These are phyloP conservation scores for Basidioascus undulatus DNA, from an alignment of 768 basidiomycete genomes.

Conservation along the genomic window DNA sequence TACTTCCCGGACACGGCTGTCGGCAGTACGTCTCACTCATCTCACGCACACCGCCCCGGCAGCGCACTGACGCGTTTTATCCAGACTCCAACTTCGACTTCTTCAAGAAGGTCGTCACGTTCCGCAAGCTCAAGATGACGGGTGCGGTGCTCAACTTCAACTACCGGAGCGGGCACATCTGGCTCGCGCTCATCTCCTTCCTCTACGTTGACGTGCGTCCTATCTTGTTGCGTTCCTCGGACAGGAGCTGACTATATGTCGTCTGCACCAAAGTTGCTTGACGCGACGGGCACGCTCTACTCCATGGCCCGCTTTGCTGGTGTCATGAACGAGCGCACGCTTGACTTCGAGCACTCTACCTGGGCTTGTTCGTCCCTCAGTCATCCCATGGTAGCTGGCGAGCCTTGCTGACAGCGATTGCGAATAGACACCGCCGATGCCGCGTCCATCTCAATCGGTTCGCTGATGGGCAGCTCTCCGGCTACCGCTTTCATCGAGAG, in stretches of 20 bases:
- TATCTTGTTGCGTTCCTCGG: slow-evolving; percentile 17
- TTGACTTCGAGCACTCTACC: slow-evolving; percentile 66
- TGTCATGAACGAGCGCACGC: slow-evolving; percentile 56
- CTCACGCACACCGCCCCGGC: too few relatives aligned
- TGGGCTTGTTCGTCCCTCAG: slow-evolving; percentile 68
- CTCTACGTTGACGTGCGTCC: slow-evolving; percentile 69
- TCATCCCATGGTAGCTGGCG: too few relatives aligned
- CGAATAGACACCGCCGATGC: slow-evolving; percentile 32
- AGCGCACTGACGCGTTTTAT: too few relatives aligned
- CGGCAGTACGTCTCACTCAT: too few relatives aligned
- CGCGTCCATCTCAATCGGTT: slow-evolving; percentile 55
- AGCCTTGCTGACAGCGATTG: too few relatives aligned
- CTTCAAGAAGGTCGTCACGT: slow-evolving; percentile 63
- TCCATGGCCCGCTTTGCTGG: slow-evolving; percentile 80
- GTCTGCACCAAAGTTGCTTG: slow-evolving; percentile 15
- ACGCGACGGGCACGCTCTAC: slow-evolving; percentile 47
- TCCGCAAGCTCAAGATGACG: slow-evolving; percentile 34
- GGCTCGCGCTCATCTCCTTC: slow-evolving; percentile 75
- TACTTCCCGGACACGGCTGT: slow-evolving; percentile 47
- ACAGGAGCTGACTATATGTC: slow-evolving; percentile 1
- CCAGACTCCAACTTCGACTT: slow-evolving; percentile 50
- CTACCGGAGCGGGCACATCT: slow-evolving; percentile 41
- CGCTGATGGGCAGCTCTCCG: slow-evolving; percentile 53
- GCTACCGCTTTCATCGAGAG: slow-evolving; percentile 66
- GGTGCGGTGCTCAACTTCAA: slow-evolving; percentile 17